A percentile compares a stretch with the other conserved stretches of the same genome.
phyloP scores from a whole-genome alignment of 306 rosid species.

The Nissolia schottii region DNA sequence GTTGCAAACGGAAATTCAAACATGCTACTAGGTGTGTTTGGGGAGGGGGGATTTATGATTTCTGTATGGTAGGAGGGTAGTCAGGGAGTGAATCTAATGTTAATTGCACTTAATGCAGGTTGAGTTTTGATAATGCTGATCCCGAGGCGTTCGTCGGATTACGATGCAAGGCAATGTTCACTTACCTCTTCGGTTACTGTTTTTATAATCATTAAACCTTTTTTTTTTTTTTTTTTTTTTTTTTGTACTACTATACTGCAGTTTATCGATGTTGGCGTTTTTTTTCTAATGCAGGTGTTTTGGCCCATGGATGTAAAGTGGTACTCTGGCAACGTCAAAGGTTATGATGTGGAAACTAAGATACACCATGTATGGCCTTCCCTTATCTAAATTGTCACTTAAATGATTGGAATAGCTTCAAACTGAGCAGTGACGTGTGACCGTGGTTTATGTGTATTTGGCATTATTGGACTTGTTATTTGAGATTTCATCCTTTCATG shows the following conservation, averaged over 20 bases:
- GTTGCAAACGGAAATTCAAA: neutral
- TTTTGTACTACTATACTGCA: conserved; percentile 20
- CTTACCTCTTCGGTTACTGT: conserved; percentile 2
- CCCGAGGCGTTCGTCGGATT: conserved; percentile 72
- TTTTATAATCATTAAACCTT: no score
- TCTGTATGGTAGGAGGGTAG: neutral
- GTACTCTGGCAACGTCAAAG: conserved; percentile 59
- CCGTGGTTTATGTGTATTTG: neutral
- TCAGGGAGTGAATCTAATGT: neutral
- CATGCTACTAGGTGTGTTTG: neutral
- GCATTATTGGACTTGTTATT: neutral
- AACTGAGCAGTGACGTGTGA: neutral
- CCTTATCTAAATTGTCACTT: neutral
- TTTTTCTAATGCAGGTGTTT: conserved; percentile 69
- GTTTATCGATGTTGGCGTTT: conserved; percentile 1
- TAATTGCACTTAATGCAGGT: conserved; percentile 47
- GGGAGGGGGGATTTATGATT: neutral
- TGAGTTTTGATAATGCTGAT: conserved; percentile 63
- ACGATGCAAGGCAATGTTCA: conserved; percentile 85
- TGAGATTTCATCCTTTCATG: conserved; percentile 10
- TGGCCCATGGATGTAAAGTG: conserved; percentile 93
- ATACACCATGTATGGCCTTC: conserved; percentile 61
- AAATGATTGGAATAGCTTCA: neutral
- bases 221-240: no score
- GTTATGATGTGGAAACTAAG: conserved; percentile 52